Base-by-base conservation (phyloP, 352 stramenopile genomes). In the Phytophthora nicotianae region DNA sequence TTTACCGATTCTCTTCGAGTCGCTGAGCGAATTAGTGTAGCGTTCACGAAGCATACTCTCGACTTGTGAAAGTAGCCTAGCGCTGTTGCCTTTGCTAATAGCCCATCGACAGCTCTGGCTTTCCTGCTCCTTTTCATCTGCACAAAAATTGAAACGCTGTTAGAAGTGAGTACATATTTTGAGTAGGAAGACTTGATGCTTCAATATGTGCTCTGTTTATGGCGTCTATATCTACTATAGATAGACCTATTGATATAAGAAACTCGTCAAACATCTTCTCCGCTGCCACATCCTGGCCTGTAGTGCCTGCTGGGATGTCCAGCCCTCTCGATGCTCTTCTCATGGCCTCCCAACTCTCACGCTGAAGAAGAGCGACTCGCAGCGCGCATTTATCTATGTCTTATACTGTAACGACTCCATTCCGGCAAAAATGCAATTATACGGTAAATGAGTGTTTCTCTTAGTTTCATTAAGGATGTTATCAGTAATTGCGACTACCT, bases 1-100 rank as follows among this genome's bases (percentile, higher is more conserved):
- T n/a, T 59, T 59, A 14, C 35, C 38, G 14, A 56, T 24, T 10
- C 23, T 11, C 20, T 59, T 50, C 6, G 17, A 26, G 50, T 45
- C 24, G 5, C 3, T 11, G 4, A 50, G 40, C 1, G 24, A 43
- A 4, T 17, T 43, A 26, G 11, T 23, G 9, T 38, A 50, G 45
- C 45, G 45, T n/a, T 38, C 45, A 7, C 45, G 24, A 5, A 50
- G 21, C 2, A 50, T 14, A 6, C 33, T 32, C 11, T 21, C 42
- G 29, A 33, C 32, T 38, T 38, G 32, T 10, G 32, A 38, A 38
- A 41, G 16, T 41, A 41, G 13, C 35, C 35, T 20, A 41, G 35
- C 11, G 35, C 35, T 41, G 14, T 19, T 20, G 35, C 35, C 4
- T 17, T 19, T n/a, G 13, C 35, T 6, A 41, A 8, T 19, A 41